phyloP scores from a whole-genome alignment of 2,329 filamentous ascomycete species.

The Aspergillus sclerotialis region DNA sequence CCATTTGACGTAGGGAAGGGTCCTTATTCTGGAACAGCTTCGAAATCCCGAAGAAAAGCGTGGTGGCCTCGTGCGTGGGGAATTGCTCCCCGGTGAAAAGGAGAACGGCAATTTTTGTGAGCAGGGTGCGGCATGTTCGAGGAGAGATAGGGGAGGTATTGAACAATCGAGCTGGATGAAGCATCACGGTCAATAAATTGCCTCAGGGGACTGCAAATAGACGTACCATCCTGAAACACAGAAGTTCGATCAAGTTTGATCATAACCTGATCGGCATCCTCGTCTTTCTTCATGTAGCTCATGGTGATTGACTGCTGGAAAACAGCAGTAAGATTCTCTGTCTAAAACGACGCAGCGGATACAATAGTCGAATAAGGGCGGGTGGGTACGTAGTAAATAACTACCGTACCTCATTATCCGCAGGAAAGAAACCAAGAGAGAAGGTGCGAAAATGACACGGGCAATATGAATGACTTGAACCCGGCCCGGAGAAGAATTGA shows the following conservation, averaged over 20 bases:
- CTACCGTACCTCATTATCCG: constrained; percentile 28
- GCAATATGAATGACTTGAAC: no score
- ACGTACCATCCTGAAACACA: constrained; percentile 94
- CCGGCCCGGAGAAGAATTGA: constrained; percentile 6
- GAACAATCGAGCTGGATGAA: constrained; percentile 75
- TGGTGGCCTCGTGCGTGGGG: constrained; percentile 93
- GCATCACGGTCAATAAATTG: constrained; percentile 7
- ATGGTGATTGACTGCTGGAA: constrained; percentile 45
- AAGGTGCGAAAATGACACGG: neutral
- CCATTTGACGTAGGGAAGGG: constrained; percentile 95
- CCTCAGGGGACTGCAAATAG: constrained; percentile 13
- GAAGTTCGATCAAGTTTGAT: constrained; percentile 97
- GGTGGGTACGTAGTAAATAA: constrained; percentile 11
- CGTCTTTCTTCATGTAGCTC: constrained; percentile 99
- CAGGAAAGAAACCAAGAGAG: constrained; percentile 1
- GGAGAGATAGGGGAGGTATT: constrained; percentile 96
- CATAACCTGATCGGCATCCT: constrained; percentile 88
- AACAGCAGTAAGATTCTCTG: constrained; percentile 17
- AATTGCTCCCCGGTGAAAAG: constrained; percentile 97
- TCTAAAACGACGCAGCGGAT: neutral
- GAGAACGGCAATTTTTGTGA: constrained; percentile 94
- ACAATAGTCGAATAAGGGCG: constrained; percentile 7
- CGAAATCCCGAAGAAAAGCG: constrained; percentile 97
- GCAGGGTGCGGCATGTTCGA: constrained; percentile 90
- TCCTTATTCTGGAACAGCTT: constrained; percentile 99